Evolutionary conservation across 1,284 basidiomycete species (phyloP).

Genomic region (Sporisorium scitamineum): DNA sequence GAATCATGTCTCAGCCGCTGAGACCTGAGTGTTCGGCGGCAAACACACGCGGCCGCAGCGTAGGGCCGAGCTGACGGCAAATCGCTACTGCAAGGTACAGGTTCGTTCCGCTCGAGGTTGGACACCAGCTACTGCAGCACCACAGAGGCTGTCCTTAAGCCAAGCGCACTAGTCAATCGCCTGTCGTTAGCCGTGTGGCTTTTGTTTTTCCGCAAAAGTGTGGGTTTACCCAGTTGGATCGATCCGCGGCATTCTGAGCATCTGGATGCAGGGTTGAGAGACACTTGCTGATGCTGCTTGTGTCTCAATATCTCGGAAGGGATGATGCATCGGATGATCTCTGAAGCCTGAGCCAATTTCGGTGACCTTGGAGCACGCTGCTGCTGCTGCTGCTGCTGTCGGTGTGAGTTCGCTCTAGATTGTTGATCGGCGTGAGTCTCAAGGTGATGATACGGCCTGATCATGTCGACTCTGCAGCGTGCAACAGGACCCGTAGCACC

Average conservation of each 20-base stretch:
- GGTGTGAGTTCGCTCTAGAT: not conserved
- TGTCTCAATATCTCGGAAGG: not conserved
- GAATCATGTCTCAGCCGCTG: not conserved
- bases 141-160: not conserved
- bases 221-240: not conserved
- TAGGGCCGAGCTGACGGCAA: too few species aligned
- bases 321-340: not conserved
- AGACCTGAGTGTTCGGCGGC: not conserved
- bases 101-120: not conserved
- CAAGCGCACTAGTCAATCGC: not conserved
- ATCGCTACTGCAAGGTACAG: not conserved
- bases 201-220: not conserved
- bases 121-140: not conserved
- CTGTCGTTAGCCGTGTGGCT: not conserved
- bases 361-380: not conserved
- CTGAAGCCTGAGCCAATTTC: not conserved
- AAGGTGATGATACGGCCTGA: not conserved
- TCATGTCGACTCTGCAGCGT: not conserved
- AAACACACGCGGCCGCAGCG: not conserved
- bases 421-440: not conserved
- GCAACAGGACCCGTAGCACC: too few species aligned
- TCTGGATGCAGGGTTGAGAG: not conserved
- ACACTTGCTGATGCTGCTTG: not conserved
- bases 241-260: not conserved
- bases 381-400: not conserved